Evolutionary conservation across 306 rosid genomes (phyloP).

Genomic region (Cyclanthera cordifolia): DNA sequence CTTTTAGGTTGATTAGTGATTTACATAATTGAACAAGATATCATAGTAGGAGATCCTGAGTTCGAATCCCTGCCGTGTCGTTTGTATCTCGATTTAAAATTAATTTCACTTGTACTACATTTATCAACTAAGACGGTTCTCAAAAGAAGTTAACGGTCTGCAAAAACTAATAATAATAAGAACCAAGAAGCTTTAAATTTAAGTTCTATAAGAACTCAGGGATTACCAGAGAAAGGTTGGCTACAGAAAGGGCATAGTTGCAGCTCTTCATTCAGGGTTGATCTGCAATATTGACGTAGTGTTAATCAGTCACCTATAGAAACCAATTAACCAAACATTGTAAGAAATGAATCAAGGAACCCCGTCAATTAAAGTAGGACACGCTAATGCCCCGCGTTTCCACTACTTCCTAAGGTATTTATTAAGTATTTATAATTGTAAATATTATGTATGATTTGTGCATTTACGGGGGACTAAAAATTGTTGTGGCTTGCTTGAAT

Average conservation of each 20-base stretch:
- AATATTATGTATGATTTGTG: too few species aligned
- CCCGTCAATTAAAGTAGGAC: conserved; percentile 10
- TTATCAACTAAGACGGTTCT: background rate
- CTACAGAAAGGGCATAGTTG: conserved; percentile 87
- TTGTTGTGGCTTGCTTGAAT: too few species aligned
- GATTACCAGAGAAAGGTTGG: conserved; percentile 82
- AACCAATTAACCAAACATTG: background rate
- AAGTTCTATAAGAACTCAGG: background rate
- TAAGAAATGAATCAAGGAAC: conserved; percentile 3
- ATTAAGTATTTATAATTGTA: too few species aligned
- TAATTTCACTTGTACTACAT: too few species aligned
- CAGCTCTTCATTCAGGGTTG: conserved; percentile 59
- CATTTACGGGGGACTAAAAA: too few species aligned
- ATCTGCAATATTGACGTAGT: conserved; percentile 35
- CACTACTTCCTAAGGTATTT: too few species aligned
- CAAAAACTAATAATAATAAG: background rate
- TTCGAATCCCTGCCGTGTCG: too few species aligned
- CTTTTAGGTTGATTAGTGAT: too few species aligned
- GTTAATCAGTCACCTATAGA: background rate
- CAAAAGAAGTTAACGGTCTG: background rate
- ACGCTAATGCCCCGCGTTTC: too few species aligned
- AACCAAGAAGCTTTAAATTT: background rate
- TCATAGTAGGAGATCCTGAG: too few species aligned
- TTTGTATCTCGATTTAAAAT: too few species aligned
- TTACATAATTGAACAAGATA: too few species aligned